Percentiles rank a stretch among this genome's conserved stretches.
These are phyloP conservation scores for Adansonia gregorii DNA, from an alignment of 441 rosid genomes.

Conservation along the genomic window DNA sequence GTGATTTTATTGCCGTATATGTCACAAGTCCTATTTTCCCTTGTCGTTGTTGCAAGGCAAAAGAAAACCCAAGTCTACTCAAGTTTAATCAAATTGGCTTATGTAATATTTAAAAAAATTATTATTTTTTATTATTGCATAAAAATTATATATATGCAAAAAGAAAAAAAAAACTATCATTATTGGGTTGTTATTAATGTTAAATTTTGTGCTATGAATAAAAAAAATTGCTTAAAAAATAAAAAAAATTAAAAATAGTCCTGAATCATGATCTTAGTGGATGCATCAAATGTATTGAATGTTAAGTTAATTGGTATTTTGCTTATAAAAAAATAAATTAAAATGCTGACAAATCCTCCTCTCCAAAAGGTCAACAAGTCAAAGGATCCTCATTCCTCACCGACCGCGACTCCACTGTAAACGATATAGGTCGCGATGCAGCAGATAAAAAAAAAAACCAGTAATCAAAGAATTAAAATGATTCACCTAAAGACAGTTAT, in stretches of 20 bases:
- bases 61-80: too few species aligned
- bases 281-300: not conserved
- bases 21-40: not conserved
- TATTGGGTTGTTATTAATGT: too few species aligned
- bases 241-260: not conserved
- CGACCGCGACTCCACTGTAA: not conserved
- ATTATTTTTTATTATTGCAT: too few species aligned
- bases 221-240: not conserved
- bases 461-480: not conserved
- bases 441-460: not conserved
- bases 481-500: not conserved
- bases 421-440: not conserved
- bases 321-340: not conserved
- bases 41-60: too few species aligned
- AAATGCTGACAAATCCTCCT: not conserved
- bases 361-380: not conserved
- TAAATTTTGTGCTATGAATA: too few species aligned
- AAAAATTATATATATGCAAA: too few species aligned
- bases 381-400: not conserved
- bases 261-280: not conserved
- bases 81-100: too few species aligned
- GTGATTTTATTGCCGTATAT: not conserved
- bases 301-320: not conserved
- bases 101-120: too few species aligned
- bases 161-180: too few species aligned